A percentile compares a stretch with the other conserved stretches of the same genome.
Conservation (phyloP, 2,329 filamentous ascomycete species). For the Colletotrichum sidae region DNA sequence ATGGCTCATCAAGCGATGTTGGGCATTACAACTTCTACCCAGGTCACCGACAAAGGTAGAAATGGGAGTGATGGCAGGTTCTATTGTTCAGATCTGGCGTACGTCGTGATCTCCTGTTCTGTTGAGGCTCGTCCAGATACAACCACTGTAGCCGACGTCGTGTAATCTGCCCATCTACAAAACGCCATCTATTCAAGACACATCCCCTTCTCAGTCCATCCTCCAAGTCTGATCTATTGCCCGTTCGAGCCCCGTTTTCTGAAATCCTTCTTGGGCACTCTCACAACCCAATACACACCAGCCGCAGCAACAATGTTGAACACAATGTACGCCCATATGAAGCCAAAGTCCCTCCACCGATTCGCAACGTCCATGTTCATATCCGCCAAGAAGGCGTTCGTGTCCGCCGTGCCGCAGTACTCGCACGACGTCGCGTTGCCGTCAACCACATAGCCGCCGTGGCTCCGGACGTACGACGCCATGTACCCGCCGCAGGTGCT, state of each 20-base stretch:
- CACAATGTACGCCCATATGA: constrained; percentile 63
- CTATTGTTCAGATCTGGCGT: no score
- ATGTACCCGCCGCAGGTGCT: no score
- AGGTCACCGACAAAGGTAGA: no score
- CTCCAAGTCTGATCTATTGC: background rate
- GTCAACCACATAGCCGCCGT: constrained; percentile 50
- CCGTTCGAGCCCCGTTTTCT: constrained; percentile 1
- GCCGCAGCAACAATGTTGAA: constrained; percentile 63
- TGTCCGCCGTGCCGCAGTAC: constrained; percentile 53
- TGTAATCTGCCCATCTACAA: no score
- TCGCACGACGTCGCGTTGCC: constrained; percentile 55
- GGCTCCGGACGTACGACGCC: no score
- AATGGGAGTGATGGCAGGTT: no score
- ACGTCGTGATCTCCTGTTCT: no score
- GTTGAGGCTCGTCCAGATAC: no score
- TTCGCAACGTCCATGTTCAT: constrained; percentile 59
- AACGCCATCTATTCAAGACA: no score
- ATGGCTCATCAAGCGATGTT: no score
- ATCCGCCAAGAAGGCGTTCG: constrained; percentile 50
- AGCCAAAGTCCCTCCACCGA: constrained; percentile 66
- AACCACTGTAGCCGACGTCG: no score
- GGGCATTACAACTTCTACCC: no score
- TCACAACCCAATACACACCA: constrained; percentile 58
- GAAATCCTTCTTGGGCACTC: constrained; percentile 45
- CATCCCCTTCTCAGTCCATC: background rate